A percentile compares a stretch with the other conserved stretches of the same genome.
Evolutionary conservation across 108 stramenopile genomes (phyloP).

Genomic region (Asterionellopsis glacialis): DNA sequence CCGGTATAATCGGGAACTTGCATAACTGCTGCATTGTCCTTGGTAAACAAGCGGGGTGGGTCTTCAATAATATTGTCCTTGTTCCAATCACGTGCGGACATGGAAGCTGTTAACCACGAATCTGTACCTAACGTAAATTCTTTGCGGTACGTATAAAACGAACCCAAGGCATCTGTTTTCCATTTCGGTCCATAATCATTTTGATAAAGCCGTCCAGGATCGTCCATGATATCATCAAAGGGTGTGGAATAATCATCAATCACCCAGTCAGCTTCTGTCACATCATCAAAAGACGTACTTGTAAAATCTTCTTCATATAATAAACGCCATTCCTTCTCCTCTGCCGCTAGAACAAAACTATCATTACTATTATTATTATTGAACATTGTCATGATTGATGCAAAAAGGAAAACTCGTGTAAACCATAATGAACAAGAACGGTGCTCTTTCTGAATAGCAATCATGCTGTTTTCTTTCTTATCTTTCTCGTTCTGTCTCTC

Average conservation of each 20-base stretch:
- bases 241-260: slow-evolving; percentile 11
- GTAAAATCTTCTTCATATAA: slow-evolving; percentile 23
- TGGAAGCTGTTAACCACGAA: slow-evolving; percentile 17
- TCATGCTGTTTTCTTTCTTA: too few species aligned
- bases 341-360: too few species aligned
- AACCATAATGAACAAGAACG: too few species aligned
- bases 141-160: slow-evolving; percentile 20
- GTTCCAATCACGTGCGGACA: slow-evolving; percentile 20
- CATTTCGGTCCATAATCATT: slow-evolving; percentile 25
- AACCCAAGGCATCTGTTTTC: slow-evolving; percentile 9
- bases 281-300: slow-evolving; percentile 3
- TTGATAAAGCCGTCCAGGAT: slow-evolving; percentile 10
- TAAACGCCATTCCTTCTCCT: slow-evolving; percentile 16
- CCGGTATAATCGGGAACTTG: slow-evolving; percentile 3
- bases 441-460: too few species aligned
- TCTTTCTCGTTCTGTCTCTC: too few species aligned
- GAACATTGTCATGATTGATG: too few species aligned
- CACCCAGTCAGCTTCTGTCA: slow-evolving; percentile 2
- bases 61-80: slow-evolving; percentile 7
- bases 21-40: slow-evolving; percentile 8
- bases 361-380: too few species aligned
- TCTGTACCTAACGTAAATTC: slow-evolving; percentile 16
- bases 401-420: too few species aligned
- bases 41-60: slow-evolving; percentile 5
- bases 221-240: slow-evolving; percentile 21